Conservation (phyloP, 2,329 filamentous ascomycete species). For the Cladosporium sp. region DNA sequence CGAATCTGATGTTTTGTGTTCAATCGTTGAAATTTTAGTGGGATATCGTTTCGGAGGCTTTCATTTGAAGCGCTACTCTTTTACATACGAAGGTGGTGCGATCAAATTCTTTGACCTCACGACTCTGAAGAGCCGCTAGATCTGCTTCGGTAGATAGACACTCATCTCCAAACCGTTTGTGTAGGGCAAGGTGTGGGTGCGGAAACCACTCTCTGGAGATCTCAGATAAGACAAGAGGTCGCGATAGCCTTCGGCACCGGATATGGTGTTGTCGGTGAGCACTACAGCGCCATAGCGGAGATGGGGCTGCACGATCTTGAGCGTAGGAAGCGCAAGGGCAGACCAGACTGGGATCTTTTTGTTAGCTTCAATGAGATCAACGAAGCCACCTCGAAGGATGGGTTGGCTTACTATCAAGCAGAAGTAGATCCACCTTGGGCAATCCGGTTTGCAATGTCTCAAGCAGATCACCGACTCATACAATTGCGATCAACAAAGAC, state of each 20-base stretch:
- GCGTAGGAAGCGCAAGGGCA: constrained; percentile 53
- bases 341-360: constrained; percentile 63
- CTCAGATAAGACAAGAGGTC: constrained; percentile 52
- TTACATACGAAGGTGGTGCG: too few species aligned
- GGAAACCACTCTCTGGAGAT: constrained; percentile 51
- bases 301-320: constrained; percentile 49
- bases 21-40: too few species aligned
- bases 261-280: constrained; percentile 52
- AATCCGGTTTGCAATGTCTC: too few species aligned
- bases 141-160: not conserved
- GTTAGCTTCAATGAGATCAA: constrained; percentile 41
- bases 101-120: too few species aligned
- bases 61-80: too few species aligned
- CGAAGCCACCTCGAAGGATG: too few species aligned
- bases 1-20: too few species aligned
- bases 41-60: too few species aligned
- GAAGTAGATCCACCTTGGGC: too few species aligned
- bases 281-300: constrained; percentile 51
- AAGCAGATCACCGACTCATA: constrained; percentile 28
- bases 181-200: constrained; percentile 51
- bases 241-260: constrained; percentile 43
- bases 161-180: constrained; percentile 50
- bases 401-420: too few species aligned
- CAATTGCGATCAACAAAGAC: too few species aligned
- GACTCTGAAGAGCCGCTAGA: too few species aligned